Base-by-base conservation (phyloP, 176 grass and related monocot genomes). In the Oryza glumipatula region DNA sequence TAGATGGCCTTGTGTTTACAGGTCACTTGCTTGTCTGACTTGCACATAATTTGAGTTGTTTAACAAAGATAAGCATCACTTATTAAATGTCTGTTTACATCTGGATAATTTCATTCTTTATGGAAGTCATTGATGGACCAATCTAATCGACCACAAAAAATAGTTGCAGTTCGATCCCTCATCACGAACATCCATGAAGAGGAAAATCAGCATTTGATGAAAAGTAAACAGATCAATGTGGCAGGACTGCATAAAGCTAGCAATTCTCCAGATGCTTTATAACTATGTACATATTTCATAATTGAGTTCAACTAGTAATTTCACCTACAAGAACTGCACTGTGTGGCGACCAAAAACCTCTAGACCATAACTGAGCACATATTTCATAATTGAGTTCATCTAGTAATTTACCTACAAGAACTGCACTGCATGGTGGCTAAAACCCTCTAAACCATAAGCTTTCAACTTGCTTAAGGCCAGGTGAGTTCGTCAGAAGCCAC, bases 61-160 rank as follows among this genome's bases (percentile, higher is more conserved):
- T 46, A 35, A 2, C 58, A 63, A 58, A 23, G 4, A 11, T 64
- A 21, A 71, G 28, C 67, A 72, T 24, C 52, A 65, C 67, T 72
- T 70, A 46, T 11, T 74, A 75, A 69, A 68, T 76, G 45, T 45
- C 9, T 65, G 36, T 33, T 52, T 85, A 30, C 44, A 52, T 72
- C 82, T 76, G 60, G n/a, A 44, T 44, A 67, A 74, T 33, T 17
- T 45, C 13, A 72, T 78, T 79, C 7, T 79, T 73, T 79, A 79
- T 48, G 56, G 3, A 38, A 73, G 45, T 11, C 56, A 22, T 45
- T 32, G 16, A 47, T 63, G 23, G 5, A 67, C 65, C 64, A 84
- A 56, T 13, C 33, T 22, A 36, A 16, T 64, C 1, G 4, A 66
- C 7, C 21, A 58, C 54, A 58, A 2, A 38, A 67, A 67, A 51